Percentiles rank a stretch among this genome's conserved stretches.
These are phyloP conservation scores for Tilletiopsis washingtonensis DNA, from an alignment of 1,284 basidiomycete genomes.

Conservation along the genomic window DNA sequence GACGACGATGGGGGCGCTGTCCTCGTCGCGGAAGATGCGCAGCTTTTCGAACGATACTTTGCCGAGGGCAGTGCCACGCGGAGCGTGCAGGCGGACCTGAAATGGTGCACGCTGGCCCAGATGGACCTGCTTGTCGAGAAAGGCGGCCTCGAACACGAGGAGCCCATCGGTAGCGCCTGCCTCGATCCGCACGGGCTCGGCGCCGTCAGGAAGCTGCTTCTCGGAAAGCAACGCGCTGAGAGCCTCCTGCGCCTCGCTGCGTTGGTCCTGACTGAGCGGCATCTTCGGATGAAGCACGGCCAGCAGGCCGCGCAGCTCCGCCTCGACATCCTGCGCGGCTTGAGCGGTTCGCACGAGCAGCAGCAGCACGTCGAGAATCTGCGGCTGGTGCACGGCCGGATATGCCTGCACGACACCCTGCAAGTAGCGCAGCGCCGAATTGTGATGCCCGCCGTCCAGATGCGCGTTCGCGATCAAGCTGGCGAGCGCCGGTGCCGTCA, in stretches of 20 bases:
- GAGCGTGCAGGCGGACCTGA: constrained; percentile 2
- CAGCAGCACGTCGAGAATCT: neutral
- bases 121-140: neutral
- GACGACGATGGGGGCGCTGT: neutral
- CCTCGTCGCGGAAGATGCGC: neutral
- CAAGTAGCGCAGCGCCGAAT: constrained; percentile 32
- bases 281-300: constrained; percentile 6
- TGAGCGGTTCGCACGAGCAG: neutral
- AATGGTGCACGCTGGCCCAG: constrained; percentile 3
- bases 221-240: neutral
- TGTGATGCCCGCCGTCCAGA: constrained; percentile 13
- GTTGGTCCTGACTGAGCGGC: constrained; percentile 10
- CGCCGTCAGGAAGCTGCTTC: constrained; percentile 2
- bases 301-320: constrained; percentile 7
- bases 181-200: constrained; percentile 7
- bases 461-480: constrained; percentile 27
- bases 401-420: constrained; percentile 30
- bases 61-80: neutral
- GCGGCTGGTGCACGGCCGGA: constrained; percentile 6
- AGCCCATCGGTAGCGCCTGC: neutral
- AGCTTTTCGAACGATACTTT: neutral
- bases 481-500: constrained; percentile 22
- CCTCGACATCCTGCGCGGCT: neutral
- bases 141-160: constrained; percentile 5
- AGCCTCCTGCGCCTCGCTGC: constrained; percentile 5